A percentile compares a stretch with the other conserved stretches of the same genome.
Conservation (phyloP, 345 rosid species). For the Erysimum cheiranthoides region DNA sequence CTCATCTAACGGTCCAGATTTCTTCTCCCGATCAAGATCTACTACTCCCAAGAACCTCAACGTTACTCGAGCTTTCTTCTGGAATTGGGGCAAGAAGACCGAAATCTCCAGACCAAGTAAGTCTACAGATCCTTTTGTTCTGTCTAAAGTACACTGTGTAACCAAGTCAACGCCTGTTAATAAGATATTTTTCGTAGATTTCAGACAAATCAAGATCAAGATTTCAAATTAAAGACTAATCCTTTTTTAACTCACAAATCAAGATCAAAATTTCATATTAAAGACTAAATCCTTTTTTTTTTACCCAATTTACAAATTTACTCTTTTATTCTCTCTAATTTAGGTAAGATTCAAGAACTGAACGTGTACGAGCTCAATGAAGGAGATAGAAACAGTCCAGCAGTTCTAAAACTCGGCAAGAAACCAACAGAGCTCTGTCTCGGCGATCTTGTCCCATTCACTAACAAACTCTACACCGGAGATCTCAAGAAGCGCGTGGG, state of each 20-base stretch:
- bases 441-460: constrained; percentile 92
- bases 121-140: constrained; percentile 15
- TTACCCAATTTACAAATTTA: too few relatives aligned
- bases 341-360: constrained; percentile 72
- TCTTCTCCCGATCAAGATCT: constrained; percentile 37
- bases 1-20: constrained; percentile 40
- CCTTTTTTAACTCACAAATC: background rate
- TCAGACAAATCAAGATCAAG: constrained; percentile 2
- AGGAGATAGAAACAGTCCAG: constrained; percentile 89
- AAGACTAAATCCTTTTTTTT: background rate
- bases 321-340: too few relatives aligned
- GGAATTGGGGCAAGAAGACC: constrained; percentile 43
- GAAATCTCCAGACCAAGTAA: constrained; percentile 45
- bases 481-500: constrained; percentile 80
- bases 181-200: background rate
- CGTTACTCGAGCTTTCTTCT: constrained; percentile 42
- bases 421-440: constrained; percentile 72
- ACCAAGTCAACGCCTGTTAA: background rate
- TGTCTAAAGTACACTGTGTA: background rate
- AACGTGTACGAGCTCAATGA: constrained; percentile 83
- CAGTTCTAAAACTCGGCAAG: constrained; percentile 72
- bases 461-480: constrained; percentile 83
- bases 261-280: background rate
- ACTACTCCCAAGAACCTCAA: constrained; percentile 27
- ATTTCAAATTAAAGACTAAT: background rate